phyloP scores from a whole-genome alignment of 2,329 filamentous ascomycete species.

The Exserohilum turcica region DNA sequence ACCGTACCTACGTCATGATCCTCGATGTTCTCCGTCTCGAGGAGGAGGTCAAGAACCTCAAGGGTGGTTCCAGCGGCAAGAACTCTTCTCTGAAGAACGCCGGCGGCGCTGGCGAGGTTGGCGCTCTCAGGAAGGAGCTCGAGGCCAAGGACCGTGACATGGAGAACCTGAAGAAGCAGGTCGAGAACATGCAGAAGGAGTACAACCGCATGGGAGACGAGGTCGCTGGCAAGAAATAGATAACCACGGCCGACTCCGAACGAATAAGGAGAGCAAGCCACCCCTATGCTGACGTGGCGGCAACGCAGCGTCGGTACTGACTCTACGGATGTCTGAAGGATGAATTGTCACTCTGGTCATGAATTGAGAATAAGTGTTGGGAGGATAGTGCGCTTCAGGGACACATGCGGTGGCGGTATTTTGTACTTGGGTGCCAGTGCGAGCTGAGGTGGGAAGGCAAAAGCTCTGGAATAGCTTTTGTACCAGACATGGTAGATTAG shows the following conservation, averaged over 20 bases:
- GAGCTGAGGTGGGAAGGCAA: background rate
- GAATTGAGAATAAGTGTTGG: slow-evolving; percentile 1
- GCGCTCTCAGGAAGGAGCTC: slow-evolving; percentile 67
- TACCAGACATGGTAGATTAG: background rate
- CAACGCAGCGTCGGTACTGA: slow-evolving; percentile 10
- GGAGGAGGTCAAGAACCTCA: slow-evolving; percentile 84
- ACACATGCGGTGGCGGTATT: slow-evolving; percentile 4
- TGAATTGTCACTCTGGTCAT: slow-evolving; percentile 1
- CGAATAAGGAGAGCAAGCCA: slow-evolving; percentile 12
- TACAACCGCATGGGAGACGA: slow-evolving; percentile 87
- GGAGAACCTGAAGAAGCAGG: slow-evolving; percentile 89
- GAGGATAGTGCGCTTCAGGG: background rate
- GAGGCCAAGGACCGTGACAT: slow-evolving; percentile 81
- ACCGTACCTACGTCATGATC: slow-evolving; percentile 98
- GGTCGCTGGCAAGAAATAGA: slow-evolving; percentile 67
- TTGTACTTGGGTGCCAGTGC: slow-evolving; percentile 5
- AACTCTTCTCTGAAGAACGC: slow-evolving; percentile 69
- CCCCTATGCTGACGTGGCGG: slow-evolving; percentile 19
- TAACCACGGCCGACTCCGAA: slow-evolving; percentile 8
- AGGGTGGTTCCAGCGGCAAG: slow-evolving; percentile 65
- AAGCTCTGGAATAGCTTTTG: slow-evolving; percentile 4
- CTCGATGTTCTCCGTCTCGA: slow-evolving; percentile 89
- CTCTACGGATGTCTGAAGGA: slow-evolving; percentile 14
- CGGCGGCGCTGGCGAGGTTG: slow-evolving; percentile 77
- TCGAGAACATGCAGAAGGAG: slow-evolving; percentile 78